Base-by-base conservation (phyloP, 164 flowering plant species). In the Liriodendron chinense region DNA sequence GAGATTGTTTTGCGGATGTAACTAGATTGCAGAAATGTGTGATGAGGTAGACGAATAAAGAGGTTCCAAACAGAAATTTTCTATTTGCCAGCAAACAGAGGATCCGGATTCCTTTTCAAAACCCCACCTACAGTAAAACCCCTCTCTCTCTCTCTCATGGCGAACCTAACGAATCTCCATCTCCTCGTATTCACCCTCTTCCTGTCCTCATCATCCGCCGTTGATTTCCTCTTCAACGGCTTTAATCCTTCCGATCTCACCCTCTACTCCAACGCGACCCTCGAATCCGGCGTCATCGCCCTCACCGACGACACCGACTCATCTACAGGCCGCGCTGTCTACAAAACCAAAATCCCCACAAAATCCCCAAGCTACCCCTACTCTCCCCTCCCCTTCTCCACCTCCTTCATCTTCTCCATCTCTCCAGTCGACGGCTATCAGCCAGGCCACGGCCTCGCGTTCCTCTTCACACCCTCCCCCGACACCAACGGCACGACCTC, bases 371-470 rank as follows among this genome's bases (percentile, higher is more conserved):
- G 67, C 43, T 74, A 79, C 50, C 6, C 71, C 20, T 61, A 78
- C 18, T 12, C 50, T 16, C 70, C 70, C 2, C 75, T 80, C 10
- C 80, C 86, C 20, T 86, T 83, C 71, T 79, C 76, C 57, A 78
- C 86, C 25, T 86, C 86, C 23, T 86, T 86, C 79, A 78, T 86
- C 57, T 84, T 86, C 80, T 79, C 86, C 61, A 70, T 79, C 8
- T 18, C 84, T n/a, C 81, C 85, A 1, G 4, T 59, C 72, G 24
- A 72, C 1, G 28, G 61, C 34, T 12, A 25, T 16, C 68, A 50
- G 10, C 78, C 84, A 2, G 87, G 87, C 25, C 87, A 84, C 65
- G 85, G 84, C 25, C 43, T 86, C 3, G 82, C 77, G 20, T 84
- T 86, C 63, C 26, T 86, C 6, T 77, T 86, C 65, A n/a, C 80